Base-by-base conservation (phyloP, 371 early-diverging fungal species). In the Dichotomocladium elegans region DNA sequence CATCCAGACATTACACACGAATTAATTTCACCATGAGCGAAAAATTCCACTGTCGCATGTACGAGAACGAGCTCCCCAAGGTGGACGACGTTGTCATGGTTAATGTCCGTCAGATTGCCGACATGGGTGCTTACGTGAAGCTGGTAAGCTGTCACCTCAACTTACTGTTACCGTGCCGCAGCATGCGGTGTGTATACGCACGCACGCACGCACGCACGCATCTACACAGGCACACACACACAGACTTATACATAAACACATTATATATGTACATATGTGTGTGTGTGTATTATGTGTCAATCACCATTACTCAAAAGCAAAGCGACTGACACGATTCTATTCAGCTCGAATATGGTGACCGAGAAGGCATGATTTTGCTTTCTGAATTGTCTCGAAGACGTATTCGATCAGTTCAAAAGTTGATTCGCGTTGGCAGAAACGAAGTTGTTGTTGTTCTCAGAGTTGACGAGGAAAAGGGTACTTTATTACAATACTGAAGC, bases 31-130 rank as follows among this genome's bases (percentile, higher is more conserved):
- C 47, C 51, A 64, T 64, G 64, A 64, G 64, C 52, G 67, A 66
- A 41, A 77, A 80, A 59, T 74, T 82, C 47, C 76, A 76, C 59
- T 91, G 88, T 75, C 89, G 92, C 55, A 94, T 95, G 88, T 96
- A 98, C 82, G 94, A 93, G 72, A 86, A 91, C 63, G 83, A 86
- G 64, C 99, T 88, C 79, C 99, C 99, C 37, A 91, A 96, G 73
- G 94, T 94, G 50, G 99, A 99, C 55, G 95, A 98, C 60, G 85
- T 98, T 51, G 99, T 99, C 55, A 95, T 99, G 90, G 99, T 96
- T 60, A 98, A 92, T 66, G 97, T 98, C 54, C 88, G 91, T 51
- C 92, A 95, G 67, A 95, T 99, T 69, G 94, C 93, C 42, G 98
- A 98, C 62, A 92, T 98, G 85, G 99, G 99, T 40, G 98, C 99